Evolutionary conservation across 805 yeast genomes (phyloP).

Genomic region (Wickerhamiella shivajii): DNA sequence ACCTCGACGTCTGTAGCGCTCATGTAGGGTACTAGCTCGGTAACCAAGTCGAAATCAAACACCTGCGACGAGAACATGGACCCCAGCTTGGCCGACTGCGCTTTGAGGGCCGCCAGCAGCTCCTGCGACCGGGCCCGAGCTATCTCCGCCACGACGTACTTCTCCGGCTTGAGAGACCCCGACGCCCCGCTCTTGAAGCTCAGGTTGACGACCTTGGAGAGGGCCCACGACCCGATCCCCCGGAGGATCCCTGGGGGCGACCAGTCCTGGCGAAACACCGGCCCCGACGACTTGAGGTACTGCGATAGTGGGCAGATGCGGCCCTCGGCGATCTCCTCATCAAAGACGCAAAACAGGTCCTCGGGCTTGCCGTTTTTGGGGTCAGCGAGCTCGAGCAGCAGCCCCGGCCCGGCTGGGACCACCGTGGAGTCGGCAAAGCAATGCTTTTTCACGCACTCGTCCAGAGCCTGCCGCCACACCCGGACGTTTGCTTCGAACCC

Average conservation of each 20-base stretch:
- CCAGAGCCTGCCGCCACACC: conserved; percentile 32
- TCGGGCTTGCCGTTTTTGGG: conserved; percentile 22
- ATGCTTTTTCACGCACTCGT: conserved; percentile 18
- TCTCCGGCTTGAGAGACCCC: conserved; percentile 18
- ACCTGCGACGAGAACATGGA: conserved; percentile 4
- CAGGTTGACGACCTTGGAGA: conserved; percentile 10
- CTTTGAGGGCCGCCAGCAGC: too few species aligned
- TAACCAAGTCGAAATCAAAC: conserved; percentile 1
- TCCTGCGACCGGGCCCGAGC: too few species aligned
- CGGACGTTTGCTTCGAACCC: conserved; percentile 36
- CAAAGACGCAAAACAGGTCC: conserved; percentile 21
- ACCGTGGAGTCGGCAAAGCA: conserved; percentile 21
- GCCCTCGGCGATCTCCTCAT: conserved; percentile 19
- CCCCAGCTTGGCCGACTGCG: too few species aligned
- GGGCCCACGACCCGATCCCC: conserved; percentile 9
- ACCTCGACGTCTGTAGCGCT: conserved; percentile 17
- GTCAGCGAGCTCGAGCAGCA: conserved; percentile 16
- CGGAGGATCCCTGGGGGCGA: background rate
- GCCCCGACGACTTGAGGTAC: conserved; percentile 5
- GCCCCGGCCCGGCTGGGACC: conserved; percentile 18
- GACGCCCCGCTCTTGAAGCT: conserved; percentile 16
- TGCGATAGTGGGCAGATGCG: conserved; percentile 16
- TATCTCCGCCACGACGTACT: conserved; percentile 17
- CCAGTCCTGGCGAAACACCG: conserved; percentile 8
- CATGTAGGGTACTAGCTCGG: conserved; percentile 2